These are phyloP conservation scores for Coemansia sp. DNA, from an alignment of 192 early-diverging fungal genomes.

Conservation along the genomic window DNA sequence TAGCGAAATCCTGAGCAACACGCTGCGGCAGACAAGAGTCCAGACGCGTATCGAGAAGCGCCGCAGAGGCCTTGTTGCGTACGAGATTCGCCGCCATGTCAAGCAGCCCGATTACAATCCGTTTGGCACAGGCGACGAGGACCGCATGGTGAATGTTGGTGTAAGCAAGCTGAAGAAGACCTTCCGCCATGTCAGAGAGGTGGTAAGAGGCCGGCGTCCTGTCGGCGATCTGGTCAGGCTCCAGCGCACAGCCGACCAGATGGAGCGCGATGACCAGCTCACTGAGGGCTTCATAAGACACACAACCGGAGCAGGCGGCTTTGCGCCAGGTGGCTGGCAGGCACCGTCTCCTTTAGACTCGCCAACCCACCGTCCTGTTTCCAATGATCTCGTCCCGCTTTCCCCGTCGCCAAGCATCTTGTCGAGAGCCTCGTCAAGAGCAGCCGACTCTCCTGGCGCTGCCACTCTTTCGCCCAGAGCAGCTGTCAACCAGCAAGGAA, in stretches of 20 bases:
- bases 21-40: slow-evolving; percentile 39
- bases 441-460: background rate
- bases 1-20: slow-evolving; percentile 26
- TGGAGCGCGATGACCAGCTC: slow-evolving; percentile 33
- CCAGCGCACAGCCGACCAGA: slow-evolving; percentile 19
- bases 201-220: slow-evolving; percentile 22
- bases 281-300: slow-evolving; percentile 48
- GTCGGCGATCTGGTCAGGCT: slow-evolving; percentile 12
- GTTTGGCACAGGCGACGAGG: slow-evolving; percentile 40
- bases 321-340: slow-evolving; percentile 35
- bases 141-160: slow-evolving; percentile 27
- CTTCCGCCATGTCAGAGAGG: slow-evolving; percentile 12
- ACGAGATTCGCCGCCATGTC: slow-evolving; percentile 56
- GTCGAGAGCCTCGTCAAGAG: background rate
- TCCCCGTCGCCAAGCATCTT: background rate
- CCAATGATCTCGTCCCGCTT: slow-evolving; percentile 5
- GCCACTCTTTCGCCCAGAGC: background rate
- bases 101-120: slow-evolving; percentile 56
- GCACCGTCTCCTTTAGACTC: slow-evolving; percentile 27
- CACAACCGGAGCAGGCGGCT: slow-evolving; percentile 46
- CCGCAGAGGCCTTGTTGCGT: slow-evolving; percentile 38
- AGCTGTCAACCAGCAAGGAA: background rate
- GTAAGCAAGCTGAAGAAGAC: slow-evolving; percentile 26
- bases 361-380: slow-evolving; percentile 1
- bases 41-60: slow-evolving; percentile 44